Evolutionary conservation across 176 grass and related monocot genomes (phyloP), one percentile per base, ranked within the genome.

Genomic region (Triticum monococcum): DNA sequence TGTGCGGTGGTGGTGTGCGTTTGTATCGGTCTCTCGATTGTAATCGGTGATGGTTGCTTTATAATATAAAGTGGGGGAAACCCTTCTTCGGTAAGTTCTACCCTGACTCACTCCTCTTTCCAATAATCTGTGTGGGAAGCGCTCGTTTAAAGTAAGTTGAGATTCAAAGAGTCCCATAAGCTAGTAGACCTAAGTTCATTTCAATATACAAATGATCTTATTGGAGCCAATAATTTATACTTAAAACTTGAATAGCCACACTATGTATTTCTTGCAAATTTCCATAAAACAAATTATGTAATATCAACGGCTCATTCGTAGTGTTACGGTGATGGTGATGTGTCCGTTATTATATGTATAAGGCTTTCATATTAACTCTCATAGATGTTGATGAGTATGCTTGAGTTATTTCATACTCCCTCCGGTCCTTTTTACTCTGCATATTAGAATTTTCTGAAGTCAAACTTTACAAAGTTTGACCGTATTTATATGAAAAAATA

Each of bases 381-480:
- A 48, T 46, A 62, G 18, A 67, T 48, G 72, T 14, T 65, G 6
- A 79, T 64, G 61, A 30, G 2, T 56, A 31, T 46, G 61, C 13
- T 40, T 59, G 12, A 54, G 33, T 72, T 87, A 54, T 37, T 87
- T 76, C 40, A 16, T 56, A 67, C n/a, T n/a, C n/a, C n/a, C n/a
- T n/a, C n/a, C 16, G 38, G 28, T 28, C 28, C 2, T 28, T 28
- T 28, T 28, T 28, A 28, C 28, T 28, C 28, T 28, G 28, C 28
- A 28, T 28, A 28, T 28, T 28, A 28, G 28, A 28, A 28, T 28
- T 28, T 2, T 28, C 28, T 28, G 28, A 28, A 28, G 28, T 28
- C 28, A 28, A 28, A 28, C 28, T 28, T 28, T 2, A 28, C 28
- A 28, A 28, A 28, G 28, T 28, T 28, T 28, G 28, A 28, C 26